Base-by-base conservation (phyloP, 352 stramenopile genomes). In the Phytophthora tubulina region DNA sequence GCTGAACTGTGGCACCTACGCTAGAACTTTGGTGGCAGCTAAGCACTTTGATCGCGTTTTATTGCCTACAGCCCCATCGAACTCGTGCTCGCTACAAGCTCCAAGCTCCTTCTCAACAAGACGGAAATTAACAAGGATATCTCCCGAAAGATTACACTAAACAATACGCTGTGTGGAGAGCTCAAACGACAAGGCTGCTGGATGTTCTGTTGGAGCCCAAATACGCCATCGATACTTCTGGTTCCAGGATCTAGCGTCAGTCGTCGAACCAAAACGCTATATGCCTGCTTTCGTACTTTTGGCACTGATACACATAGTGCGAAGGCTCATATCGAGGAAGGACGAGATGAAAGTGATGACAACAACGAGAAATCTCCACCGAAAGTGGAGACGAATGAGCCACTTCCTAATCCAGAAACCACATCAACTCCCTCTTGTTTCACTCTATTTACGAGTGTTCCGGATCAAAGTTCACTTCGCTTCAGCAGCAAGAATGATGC, bases 61-160 rank as follows among this genome's bases (percentile, higher is more conserved):
- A 32, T 48, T 54, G 56, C 4, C 3, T 49, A 13, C 11, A 91
- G 83, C 51, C 73, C 70, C 7, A 52, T 81, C 13, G 77, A 89
- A 36, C 58, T 91, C 2, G 73, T 87, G 31, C 58, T 91, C 0
- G 79, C 81, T 17, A 83, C 79, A 2, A 91, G 62, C 17, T 73
- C 81, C 30, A 88, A 82, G 50, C 41, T 87, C 2, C 72, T 89
- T 9, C 63, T 85, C 10, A 72, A 61, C 13, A 81, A 89, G 39
- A 54, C 59, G 3, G 71, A 80, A 52, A 75, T 41, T 3, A 72
- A 70, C 21, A 61, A 55, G 9, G 77, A 70, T 63, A 6, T 80
- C 27, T 60, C 71, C 14, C 65, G 72, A 41, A 81, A 82, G 30
- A 76, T 76, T 17, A 73, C 76, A 27, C 27, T 58, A 4, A 58